A percentile compares a stretch with the other conserved stretches of the same genome.
phyloP scores from a whole-genome alignment of 768 basidiomycete species.

The Fomitopsis pulvina region DNA sequence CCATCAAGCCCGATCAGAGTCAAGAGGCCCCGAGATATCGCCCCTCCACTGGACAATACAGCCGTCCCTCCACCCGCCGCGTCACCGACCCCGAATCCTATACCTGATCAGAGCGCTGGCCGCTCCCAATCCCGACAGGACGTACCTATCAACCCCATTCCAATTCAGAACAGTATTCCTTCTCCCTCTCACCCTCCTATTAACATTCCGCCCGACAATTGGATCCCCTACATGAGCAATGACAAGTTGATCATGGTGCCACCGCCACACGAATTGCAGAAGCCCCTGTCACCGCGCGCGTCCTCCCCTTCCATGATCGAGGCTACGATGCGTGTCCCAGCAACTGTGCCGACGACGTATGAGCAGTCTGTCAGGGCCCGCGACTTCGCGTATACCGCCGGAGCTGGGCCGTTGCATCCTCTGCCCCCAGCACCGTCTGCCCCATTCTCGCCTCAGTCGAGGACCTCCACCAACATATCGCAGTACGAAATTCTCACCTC shows the following conservation, averaged over 20 bases:
- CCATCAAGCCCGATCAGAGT: not conserved
- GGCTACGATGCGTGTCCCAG: not conserved
- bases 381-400: slow-evolving; percentile 10
- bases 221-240: slow-evolving; percentile 45
- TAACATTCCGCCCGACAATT: slow-evolving; percentile 52
- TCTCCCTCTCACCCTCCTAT: slow-evolving; percentile 32
- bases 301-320: slow-evolving; percentile 2
- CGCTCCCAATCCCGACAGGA: not conserved
- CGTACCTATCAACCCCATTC: slow-evolving; percentile 14
- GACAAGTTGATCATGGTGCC: slow-evolving; percentile 41
- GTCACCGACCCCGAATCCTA: slow-evolving; percentile 28
- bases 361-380: slow-evolving; percentile 6
- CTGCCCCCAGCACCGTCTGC: not conserved
- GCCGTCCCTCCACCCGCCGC: slow-evolving; percentile 17
- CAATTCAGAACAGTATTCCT: slow-evolving; percentile 31
- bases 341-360: not conserved
- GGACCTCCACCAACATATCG: slow-evolving; percentile 22
- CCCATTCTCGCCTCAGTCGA: slow-evolving; percentile 18
- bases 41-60: slow-evolving; percentile 15
- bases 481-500: slow-evolving; percentile 19
- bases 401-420: slow-evolving; percentile 1
- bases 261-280: slow-evolving; percentile 49
- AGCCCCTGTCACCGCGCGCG: slow-evolving; percentile 13
- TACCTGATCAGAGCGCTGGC: slow-evolving; percentile 23
- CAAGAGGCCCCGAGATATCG: not conserved